These are phyloP conservation scores for Xylaria sp. DNA, from an alignment of 2,329 filamentous ascomycete species.

Conservation along the genomic window DNA sequence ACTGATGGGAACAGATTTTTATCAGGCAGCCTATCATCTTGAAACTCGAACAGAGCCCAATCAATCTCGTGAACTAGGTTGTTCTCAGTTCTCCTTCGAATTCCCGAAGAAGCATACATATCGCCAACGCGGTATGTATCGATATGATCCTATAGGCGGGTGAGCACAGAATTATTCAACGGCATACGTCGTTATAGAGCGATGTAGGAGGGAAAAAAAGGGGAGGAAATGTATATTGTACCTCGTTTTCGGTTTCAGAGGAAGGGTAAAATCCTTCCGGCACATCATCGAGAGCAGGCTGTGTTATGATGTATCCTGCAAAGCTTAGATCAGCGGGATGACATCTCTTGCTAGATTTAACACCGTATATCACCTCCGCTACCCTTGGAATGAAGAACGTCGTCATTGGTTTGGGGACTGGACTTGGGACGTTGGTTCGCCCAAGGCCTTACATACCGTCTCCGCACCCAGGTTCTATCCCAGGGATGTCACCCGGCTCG, in stretches of 20 bases:
- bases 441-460: slow-evolving; percentile 57
- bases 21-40: slow-evolving; percentile 74
- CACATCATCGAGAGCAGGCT: slow-evolving; percentile 90
- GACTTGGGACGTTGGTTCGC: slow-evolving; percentile 17
- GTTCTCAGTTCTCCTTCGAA: slow-evolving; percentile 77
- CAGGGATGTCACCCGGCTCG: slow-evolving; percentile 80
- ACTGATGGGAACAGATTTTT: slow-evolving; percentile 73
- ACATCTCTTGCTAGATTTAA: slow-evolving; percentile 20
- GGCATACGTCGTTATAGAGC: not conserved
- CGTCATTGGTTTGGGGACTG: slow-evolving; percentile 6
- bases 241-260: slow-evolving; percentile 73
- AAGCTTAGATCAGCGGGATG: slow-evolving; percentile 34
- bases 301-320: slow-evolving; percentile 78
- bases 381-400: slow-evolving; percentile 13
- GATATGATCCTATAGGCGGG: slow-evolving; percentile 71
- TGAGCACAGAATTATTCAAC: slow-evolving; percentile 58
- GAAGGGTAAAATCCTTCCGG: slow-evolving; percentile 83
- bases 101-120: slow-evolving; percentile 89
- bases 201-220: not conserved
- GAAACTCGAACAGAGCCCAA: slow-evolving; percentile 90
- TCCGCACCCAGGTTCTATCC: slow-evolving; percentile 78
- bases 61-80: slow-evolving; percentile 90
- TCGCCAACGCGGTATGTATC: slow-evolving; percentile 83
- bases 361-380: slow-evolving; percentile 32
- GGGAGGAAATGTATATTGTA: slow-evolving; percentile 25